Evolutionary conservation across 345 rosid species (phyloP).

Genomic region (Leavenworthia alabamica): DNA sequence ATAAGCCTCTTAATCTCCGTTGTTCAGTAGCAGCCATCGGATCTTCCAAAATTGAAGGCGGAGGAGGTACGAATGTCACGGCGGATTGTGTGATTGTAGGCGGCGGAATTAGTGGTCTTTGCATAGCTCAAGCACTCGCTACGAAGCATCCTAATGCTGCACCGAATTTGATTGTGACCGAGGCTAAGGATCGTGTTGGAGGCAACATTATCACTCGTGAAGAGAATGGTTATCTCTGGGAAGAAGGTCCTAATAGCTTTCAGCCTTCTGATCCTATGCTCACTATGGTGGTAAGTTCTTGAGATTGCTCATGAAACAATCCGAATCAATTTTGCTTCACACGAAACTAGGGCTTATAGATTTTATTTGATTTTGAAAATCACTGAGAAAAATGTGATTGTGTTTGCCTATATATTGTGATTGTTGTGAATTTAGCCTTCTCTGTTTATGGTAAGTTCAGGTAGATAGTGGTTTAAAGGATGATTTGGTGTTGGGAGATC

Average conservation of each 20-base stretch:
- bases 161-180: conserved; percentile 73
- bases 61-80: conserved; percentile 28
- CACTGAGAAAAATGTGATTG: neutral
- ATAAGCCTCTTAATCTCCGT: conserved; percentile 40
- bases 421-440: neutral
- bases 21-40: conserved; percentile 66
- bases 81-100: conserved; percentile 82
- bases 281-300: conserved; percentile 63
- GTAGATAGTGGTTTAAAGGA: conserved; percentile 83
- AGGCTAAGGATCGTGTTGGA: conserved; percentile 76
- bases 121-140: conserved; percentile 87
- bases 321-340: neutral
- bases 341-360: neutral
- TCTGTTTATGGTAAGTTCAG: conserved; percentile 31
- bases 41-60: conserved; percentile 36
- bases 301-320: neutral
- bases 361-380: neutral
- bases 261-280: conserved; percentile 96
- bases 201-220: conserved; percentile 82
- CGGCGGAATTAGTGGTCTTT: conserved; percentile 88
- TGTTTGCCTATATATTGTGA: neutral
- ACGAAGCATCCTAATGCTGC: conserved; percentile 58
- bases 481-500: conserved; percentile 91
- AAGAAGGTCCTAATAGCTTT: conserved; percentile 94
- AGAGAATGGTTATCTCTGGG: conserved; percentile 86